Evolutionary conservation across 805 yeast species (phyloP).

Genomic region (Candida khao-thaluensis): DNA sequence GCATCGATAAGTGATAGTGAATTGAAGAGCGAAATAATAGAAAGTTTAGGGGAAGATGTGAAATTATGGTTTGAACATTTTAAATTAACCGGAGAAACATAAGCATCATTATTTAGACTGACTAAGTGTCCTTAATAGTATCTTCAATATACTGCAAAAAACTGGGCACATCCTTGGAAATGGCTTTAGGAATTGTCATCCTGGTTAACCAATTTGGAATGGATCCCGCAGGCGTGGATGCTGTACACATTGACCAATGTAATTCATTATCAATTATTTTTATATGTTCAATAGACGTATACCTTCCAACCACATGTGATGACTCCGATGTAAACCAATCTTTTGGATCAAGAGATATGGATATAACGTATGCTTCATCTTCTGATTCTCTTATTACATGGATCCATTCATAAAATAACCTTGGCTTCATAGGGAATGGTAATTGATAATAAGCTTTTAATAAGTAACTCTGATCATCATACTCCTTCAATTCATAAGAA

Average conservation of each 20-base stretch:
- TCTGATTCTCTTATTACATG: slow-evolving; percentile 23
- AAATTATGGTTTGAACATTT: slow-evolving; percentile 39
- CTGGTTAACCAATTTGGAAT: slow-evolving; percentile 38
- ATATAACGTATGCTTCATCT: slow-evolving; percentile 29
- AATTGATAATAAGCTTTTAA: slow-evolving; percentile 34
- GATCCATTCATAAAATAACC: slow-evolving; percentile 38
- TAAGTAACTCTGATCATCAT: slow-evolving; percentile 24
- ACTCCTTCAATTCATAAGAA: slow-evolving; percentile 22
- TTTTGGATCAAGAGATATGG: slow-evolving; percentile 33
- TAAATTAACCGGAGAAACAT: slow-evolving; percentile 20
- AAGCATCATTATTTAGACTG: not conserved
- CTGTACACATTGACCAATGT: slow-evolving; percentile 40
- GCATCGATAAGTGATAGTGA: not conserved
- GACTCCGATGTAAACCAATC: slow-evolving; percentile 13
- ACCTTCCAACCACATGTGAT: slow-evolving; percentile 27
- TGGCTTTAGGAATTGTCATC: slow-evolving; percentile 29
- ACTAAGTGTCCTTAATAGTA: not conserved
- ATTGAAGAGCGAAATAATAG: slow-evolving; percentile 30
- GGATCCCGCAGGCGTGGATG: slow-evolving; percentile 39
- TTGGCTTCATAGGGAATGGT: slow-evolving; percentile 34
- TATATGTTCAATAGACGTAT: slow-evolving; percentile 37
- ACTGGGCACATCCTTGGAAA: slow-evolving; percentile 41
- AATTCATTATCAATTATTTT: slow-evolving; percentile 21
- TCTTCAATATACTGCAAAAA: slow-evolving; percentile 30
- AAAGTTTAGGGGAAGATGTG: slow-evolving; percentile 43